Conservation (phyloP, 2,329 filamentous ascomycete genomes). For the Pseudocercospora pini-densiflorae region DNA sequence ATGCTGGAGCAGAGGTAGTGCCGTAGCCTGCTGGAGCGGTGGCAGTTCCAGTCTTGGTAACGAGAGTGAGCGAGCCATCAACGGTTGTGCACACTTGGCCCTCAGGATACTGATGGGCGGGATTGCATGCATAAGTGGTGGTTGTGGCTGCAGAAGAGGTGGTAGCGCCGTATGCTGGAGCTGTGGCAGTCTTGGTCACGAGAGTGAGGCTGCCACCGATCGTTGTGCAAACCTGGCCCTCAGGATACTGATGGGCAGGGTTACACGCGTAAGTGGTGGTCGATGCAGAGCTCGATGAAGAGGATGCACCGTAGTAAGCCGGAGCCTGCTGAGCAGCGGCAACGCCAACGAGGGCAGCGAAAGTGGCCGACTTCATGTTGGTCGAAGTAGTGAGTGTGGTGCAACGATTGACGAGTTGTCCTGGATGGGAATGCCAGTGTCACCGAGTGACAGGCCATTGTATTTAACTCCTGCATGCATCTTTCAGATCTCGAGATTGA, state of each 20-base stretch:
- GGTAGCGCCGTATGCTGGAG: neutral
- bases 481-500: conserved; percentile 7
- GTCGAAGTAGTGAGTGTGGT: conserved; percentile 11
- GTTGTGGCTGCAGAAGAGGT: neutral
- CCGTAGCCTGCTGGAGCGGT: conserved; percentile 9
- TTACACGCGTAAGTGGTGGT: conserved; percentile 18
- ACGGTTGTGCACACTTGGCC: neutral
- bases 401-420: conserved; percentile 9
- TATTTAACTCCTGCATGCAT: conserved; percentile 19
- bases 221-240: conserved; percentile 24
- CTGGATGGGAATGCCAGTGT: conserved; percentile 10
- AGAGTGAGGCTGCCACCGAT: conserved; percentile 24
- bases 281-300: neutral
- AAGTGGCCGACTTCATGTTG: conserved; percentile 18
- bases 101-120: conserved; percentile 20
- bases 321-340: conserved; percentile 13
- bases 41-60: conserved; percentile 15
- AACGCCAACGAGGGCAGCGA: conserved; percentile 16
- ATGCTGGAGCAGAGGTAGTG: neutral
- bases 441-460: conserved; percentile 5
- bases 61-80: conserved; percentile 16
- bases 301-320: neutral
- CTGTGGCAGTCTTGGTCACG: conserved; percentile 18
- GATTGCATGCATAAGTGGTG: neutral
- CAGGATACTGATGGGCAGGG: conserved; percentile 28